Evolutionary conservation across 2,329 filamentous ascomycete genomes (phyloP).

Genomic region (Davidsoniella virescens): DNA sequence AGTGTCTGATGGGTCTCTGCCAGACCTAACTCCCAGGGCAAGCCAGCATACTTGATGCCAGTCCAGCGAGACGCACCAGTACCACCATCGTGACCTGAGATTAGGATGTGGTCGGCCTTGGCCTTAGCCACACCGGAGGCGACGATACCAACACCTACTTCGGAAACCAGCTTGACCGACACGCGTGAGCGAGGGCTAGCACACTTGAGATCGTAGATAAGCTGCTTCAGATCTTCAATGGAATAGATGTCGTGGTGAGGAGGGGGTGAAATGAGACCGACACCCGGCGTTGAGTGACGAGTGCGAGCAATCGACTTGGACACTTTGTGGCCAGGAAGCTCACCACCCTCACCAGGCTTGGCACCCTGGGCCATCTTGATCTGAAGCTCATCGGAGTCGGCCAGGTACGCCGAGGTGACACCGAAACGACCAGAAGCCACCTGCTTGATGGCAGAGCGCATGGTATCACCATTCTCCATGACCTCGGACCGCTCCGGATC

Average conservation of each 20-base stretch:
- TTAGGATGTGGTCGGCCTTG: constrained; percentile 91
- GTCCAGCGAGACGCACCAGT: constrained; percentile 96
- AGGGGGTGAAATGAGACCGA: constrained; percentile 87
- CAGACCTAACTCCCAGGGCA: constrained; percentile 91
- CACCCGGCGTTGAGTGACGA: constrained; percentile 87
- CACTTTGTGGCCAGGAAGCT: constrained; percentile 92
- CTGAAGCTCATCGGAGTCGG: constrained; percentile 88
- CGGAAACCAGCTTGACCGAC: constrained; percentile 93
- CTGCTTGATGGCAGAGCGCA: constrained; percentile 96
- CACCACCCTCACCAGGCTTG: constrained; percentile 94
- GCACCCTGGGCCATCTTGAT: constrained; percentile 99
- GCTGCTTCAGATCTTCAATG: constrained; percentile 92
- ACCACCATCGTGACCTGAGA: constrained; percentile 92
- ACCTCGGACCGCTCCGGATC: constrained; percentile 78
- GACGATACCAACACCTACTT: constrained; percentile 94
- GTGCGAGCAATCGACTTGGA: constrained; percentile 87
- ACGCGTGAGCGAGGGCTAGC: constrained; percentile 82
- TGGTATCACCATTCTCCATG: constrained; percentile 83
- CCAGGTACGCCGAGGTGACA: constrained; percentile 86
- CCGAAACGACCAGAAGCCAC: constrained; percentile 91
- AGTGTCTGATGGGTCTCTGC: constrained; percentile 94
- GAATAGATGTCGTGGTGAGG: constrained; percentile 98
- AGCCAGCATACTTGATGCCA: constrained; percentile 94
- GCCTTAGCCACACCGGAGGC: constrained; percentile 95
- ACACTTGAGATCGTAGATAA: constrained; percentile 96